Evolutionary conservation across 2,329 filamentous ascomycete species (phyloP).

Genomic region (Helotiales sp.): DNA sequence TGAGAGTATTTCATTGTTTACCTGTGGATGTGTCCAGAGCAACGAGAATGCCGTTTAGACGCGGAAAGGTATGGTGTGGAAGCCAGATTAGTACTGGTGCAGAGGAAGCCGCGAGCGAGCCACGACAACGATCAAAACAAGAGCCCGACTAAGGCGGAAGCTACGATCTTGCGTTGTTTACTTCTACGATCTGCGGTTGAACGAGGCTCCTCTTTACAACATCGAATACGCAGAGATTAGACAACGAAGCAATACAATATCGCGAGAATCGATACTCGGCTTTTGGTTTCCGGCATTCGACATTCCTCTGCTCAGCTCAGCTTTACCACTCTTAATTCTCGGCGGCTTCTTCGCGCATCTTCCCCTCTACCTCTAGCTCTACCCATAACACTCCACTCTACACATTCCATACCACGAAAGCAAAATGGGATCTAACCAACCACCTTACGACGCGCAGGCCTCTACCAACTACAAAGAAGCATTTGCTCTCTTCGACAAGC

Average conservation of each 20-base stretch:
- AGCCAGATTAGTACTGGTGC: background rate
- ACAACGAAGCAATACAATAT: background rate
- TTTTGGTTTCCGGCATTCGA: too few relatives aligned
- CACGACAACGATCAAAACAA: conserved; percentile 6
- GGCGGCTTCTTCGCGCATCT: background rate
- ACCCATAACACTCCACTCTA: too few relatives aligned
- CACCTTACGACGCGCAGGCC: conserved; percentile 51
- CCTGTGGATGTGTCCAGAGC: too few relatives aligned
- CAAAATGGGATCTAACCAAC: background rate
- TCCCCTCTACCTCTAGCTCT: background rate
- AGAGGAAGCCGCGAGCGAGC: background rate
- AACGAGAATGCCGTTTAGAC: too few relatives aligned
- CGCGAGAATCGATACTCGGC: background rate
- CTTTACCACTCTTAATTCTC: conserved; percentile 32
- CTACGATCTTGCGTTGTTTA: background rate
- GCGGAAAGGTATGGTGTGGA: background rate
- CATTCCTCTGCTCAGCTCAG: conserved; percentile 34
- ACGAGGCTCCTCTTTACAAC: background rate
- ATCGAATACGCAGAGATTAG: background rate
- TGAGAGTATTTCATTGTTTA: background rate
- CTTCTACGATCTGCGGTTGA: background rate
- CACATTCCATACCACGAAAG: too few relatives aligned
- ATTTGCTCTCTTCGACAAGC: conserved; percentile 99
- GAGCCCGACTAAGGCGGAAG: background rate
- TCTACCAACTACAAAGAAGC: conserved; percentile 99